These are phyloP conservation scores for Cystofilobasidium bisporidii DNA, from an alignment of 768 basidiomycete genomes.

Conservation along the genomic window DNA sequence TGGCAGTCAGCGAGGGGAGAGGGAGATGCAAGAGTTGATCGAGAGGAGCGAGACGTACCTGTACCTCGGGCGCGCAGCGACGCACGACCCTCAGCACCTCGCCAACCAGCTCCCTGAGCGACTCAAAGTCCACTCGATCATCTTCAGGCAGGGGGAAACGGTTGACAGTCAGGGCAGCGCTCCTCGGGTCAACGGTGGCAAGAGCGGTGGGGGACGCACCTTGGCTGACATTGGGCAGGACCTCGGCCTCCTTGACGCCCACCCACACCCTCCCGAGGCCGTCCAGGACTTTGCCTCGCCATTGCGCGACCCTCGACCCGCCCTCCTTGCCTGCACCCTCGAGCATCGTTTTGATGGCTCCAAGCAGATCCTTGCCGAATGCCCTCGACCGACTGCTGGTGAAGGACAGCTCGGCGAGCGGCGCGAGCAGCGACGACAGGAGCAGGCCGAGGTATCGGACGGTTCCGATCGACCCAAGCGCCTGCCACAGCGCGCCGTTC, in stretches of 20 bases:
- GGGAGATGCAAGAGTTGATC: not conserved
- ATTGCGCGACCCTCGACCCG: not conserved
- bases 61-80: not conserved
- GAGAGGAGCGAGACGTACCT: not conserved
- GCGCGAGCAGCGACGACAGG: constrained; percentile 16
- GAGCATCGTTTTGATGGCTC: not conserved
- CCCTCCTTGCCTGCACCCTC: not conserved
- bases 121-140: too few relatives aligned
- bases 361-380: constrained; percentile 9
- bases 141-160: not conserved
- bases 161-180: not conserved
- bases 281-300: constrained; percentile 17
- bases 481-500: not conserved
- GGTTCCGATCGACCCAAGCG: constrained; percentile 8
- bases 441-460: constrained; percentile 12
- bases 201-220: not conserved
- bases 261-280: constrained; percentile 23
- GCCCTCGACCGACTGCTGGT: constrained; percentile 1
- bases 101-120: constrained; percentile 7
- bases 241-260: constrained; percentile 12
- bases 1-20: not conserved
- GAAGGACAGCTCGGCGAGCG: constrained; percentile 7
- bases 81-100: constrained; percentile 1
- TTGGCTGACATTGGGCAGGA: not conserved
- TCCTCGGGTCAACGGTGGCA: not conserved